Conservation (phyloP, 495 filamentous ascomycete species). For the Aspergillus sclerotiicarbonarius region DNA sequence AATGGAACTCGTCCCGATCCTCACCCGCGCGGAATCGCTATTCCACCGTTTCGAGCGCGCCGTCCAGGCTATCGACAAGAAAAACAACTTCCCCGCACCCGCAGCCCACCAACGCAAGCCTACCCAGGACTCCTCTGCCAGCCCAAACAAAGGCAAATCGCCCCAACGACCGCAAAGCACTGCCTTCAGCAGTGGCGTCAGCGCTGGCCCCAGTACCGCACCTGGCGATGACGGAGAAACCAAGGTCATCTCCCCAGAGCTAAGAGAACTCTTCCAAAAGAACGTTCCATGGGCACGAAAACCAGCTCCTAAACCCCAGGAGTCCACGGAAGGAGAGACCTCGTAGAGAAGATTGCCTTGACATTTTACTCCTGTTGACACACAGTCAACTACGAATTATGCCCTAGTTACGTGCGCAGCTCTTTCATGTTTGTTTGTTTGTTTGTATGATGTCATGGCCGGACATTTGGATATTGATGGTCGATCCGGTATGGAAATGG, state of each 20-base stretch:
- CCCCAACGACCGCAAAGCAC: constrained; percentile 24
- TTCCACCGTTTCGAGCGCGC: constrained; percentile 84
- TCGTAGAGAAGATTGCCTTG: not conserved
- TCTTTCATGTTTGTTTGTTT: not conserved
- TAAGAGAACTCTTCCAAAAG: constrained; percentile 71
- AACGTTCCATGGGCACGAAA: constrained; percentile 52
- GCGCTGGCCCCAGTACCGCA: constrained; percentile 18
- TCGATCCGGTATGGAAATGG: not conserved
- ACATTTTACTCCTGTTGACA: not conserved
- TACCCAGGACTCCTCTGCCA: constrained; percentile 13
- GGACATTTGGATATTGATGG: not conserved
- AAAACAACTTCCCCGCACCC: constrained; percentile 72
- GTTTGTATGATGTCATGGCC: not conserved
- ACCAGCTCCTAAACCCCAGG: not conserved
- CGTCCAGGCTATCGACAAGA: constrained; percentile 84
- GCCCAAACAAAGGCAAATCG: constrained; percentile 34
- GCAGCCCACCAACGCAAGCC: constrained; percentile 51
- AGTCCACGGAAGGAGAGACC: not conserved
- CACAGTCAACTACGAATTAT: not conserved
- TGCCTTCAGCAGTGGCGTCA: constrained; percentile 29
- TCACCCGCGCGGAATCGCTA: constrained; percentile 82
- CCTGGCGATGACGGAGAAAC: constrained; percentile 21
- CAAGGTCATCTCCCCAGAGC: constrained; percentile 74
- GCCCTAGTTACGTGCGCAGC: no score
- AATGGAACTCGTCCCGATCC: constrained; percentile 81